Conservation (phyloP, 2,329 filamentous ascomycete genomes). For the Shiraia bambusicola region DNA sequence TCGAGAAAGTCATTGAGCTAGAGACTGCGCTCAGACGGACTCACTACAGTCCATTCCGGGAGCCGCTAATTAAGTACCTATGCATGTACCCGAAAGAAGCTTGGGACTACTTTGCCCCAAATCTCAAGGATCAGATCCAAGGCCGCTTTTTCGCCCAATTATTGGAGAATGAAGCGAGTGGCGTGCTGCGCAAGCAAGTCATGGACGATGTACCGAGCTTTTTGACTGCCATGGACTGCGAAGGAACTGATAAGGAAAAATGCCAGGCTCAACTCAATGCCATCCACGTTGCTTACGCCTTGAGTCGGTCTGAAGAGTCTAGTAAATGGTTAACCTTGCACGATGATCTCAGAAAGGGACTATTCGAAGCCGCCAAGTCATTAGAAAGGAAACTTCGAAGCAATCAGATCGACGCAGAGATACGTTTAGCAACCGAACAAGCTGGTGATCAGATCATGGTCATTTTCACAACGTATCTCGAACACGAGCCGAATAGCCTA, state of each 20-base stretch:
- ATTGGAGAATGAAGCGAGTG: constrained; percentile 72
- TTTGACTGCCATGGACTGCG: constrained; percentile 65
- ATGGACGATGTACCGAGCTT: constrained; percentile 72
- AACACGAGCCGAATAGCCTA: constrained; percentile 71
- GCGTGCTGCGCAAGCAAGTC: constrained; percentile 71
- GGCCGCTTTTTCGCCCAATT: constrained; percentile 91
- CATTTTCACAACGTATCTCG: constrained; percentile 79
- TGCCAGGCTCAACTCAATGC: constrained; percentile 83
- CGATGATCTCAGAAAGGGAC: constrained; percentile 58
- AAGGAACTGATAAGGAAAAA: constrained; percentile 63
- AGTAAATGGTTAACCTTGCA: constrained; percentile 66
- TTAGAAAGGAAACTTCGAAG: constrained; percentile 72
- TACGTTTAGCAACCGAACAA: constrained; percentile 85
- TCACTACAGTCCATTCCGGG: constrained; percentile 86
- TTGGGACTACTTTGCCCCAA: constrained; percentile 76
- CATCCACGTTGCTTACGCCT: constrained; percentile 79
- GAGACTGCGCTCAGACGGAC: constrained; percentile 84
- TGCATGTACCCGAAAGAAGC: constrained; percentile 90
- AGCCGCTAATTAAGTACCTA: constrained; percentile 87
- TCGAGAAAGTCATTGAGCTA: constrained; percentile 85
- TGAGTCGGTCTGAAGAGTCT: constrained; percentile 66
- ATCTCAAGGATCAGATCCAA: constrained; percentile 80
- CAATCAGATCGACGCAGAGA: constrained; percentile 67
- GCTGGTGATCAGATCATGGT: constrained; percentile 84
- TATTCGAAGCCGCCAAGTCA: constrained; percentile 70